Conservation (phyloP, 2,329 filamentous ascomycete species). For the Stenocarpella maydis region DNA sequence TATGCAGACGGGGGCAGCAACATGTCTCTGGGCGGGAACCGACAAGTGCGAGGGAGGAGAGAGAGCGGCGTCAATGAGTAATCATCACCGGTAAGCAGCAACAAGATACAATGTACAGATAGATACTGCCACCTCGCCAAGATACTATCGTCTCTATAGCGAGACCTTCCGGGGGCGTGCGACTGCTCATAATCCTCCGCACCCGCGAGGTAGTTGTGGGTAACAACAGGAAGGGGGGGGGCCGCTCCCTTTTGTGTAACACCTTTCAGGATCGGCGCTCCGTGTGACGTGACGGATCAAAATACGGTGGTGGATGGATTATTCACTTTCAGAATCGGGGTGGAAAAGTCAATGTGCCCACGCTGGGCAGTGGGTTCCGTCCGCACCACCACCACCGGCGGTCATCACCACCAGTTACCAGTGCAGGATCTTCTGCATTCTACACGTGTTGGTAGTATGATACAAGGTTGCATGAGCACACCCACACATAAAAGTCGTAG, state of each 20-base stretch:
- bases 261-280: not conserved
- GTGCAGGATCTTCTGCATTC: not conserved
- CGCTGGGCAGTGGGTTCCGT: not conserved
- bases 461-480: too few relatives aligned
- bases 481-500: not conserved
- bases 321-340: not conserved
- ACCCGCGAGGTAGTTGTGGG: not conserved
- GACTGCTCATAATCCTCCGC: not conserved
- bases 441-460: not conserved
- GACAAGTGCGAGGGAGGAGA: not conserved
- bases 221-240: not conserved
- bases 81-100: not conserved
- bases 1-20: slow-evolving; percentile 22
- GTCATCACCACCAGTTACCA: not conserved
- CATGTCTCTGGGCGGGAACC: not conserved
- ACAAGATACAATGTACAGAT: not conserved
- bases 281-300: not conserved
- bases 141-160: not conserved
- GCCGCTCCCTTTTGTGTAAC: not conserved
- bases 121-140: not conserved
- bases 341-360: slow-evolving; percentile 6
- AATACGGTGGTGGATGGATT: not conserved
- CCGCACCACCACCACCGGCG: not conserved
- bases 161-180: not conserved
- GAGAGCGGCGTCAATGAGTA: not conserved